Conservation (phyloP, 2,329 filamentous ascomycete species). For the Verticillium longisporum region DNA sequence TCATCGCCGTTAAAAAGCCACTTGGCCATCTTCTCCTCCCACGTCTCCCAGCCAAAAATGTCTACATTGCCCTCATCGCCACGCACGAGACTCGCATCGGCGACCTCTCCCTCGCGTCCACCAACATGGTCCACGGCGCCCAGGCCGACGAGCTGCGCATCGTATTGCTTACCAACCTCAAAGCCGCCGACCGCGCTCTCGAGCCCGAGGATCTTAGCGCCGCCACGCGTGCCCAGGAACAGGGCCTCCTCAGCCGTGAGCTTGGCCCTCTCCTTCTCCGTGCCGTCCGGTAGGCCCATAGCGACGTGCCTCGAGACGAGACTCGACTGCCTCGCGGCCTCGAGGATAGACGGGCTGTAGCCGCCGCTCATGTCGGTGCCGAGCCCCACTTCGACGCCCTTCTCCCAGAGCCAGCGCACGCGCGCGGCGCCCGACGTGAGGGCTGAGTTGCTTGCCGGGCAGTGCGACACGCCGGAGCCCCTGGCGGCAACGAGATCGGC, state of each 20-base stretch:
- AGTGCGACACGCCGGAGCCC: slow-evolving; percentile 69
- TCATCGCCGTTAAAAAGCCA: slow-evolving; percentile 95
- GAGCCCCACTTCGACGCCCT: slow-evolving; percentile 72
- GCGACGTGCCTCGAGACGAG: slow-evolving; percentile 70
- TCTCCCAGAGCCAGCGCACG: slow-evolving; percentile 67
- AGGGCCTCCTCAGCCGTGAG: slow-evolving; percentile 80
- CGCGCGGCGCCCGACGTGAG: slow-evolving; percentile 73
- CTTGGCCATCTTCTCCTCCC: slow-evolving; percentile 81
- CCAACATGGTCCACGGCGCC: slow-evolving; percentile 39
- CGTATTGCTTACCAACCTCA: slow-evolving; percentile 81
- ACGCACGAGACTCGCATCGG: slow-evolving; percentile 11
- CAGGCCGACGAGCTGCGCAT: slow-evolving; percentile 76
- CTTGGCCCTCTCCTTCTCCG: slow-evolving; percentile 47
- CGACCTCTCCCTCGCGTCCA: slow-evolving; percentile 16
- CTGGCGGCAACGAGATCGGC: slow-evolving; percentile 53
- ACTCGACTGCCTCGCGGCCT: slow-evolving; percentile 74
- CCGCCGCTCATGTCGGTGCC: slow-evolving; percentile 91
- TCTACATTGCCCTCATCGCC: slow-evolving; percentile 62
- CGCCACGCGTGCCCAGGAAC: slow-evolving; percentile 82
- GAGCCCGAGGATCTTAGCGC: slow-evolving; percentile 74
- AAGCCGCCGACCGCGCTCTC: slow-evolving; percentile 69
- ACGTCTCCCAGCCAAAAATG: slow-evolving; percentile 86
- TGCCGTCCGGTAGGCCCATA: slow-evolving; percentile 34
- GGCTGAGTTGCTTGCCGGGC: slow-evolving; percentile 78
- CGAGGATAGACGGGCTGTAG: slow-evolving; percentile 73